Evolutionary conservation across 2,329 filamentous ascomycete species (phyloP), one percentile per base, ranked within the genome.

Genomic region (Dothiorella sarmentorum): DNA sequence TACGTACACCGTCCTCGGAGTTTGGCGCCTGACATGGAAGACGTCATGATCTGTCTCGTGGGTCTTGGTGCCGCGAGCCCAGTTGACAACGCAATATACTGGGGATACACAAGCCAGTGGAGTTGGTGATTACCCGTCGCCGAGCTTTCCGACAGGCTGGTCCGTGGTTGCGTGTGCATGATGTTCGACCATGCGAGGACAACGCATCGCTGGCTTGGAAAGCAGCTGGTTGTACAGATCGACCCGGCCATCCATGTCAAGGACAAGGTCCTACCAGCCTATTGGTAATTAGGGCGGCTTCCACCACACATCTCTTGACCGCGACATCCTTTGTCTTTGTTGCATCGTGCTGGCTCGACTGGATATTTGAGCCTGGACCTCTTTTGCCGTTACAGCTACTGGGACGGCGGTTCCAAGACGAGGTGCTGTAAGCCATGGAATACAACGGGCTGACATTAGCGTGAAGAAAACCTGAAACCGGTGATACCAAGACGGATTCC

Each of bases 31-130:
- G 63, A 69, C 65, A 61, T 67, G 1, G 77, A 86, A 7, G 86
- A 89, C 67, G 82, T 85, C 0, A 80, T 89, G 31, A 73, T 89
- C 1, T 85, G 81, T 58, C 86, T 85, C 0, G 80, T 77, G 0
- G 81, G 80, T 0, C 82, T 83, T 1, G 78, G 80, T 1, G 75
- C 75, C 2, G 82, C 82, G n/a, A 81, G 78, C 3, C 71, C 80
- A 61, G 77, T 84, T 62, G 69, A 83, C 62, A 71, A 76, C 60
- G 65, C 87, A 67, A 75, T 70, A 35, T 83, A 82, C 63, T 89
- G 85, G 85, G 80, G 80, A 1, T 90, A 89, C 63, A 87, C 85
- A 0, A 74, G 80, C 0, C 80, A 85, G 61, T 89, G 85, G 85
- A 90, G 89, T 66, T 65, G 89, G 40, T 77, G 85, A 90, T 68